Evolutionary conservation across 768 basidiomycete species (phyloP).

Genomic region (Mycena leptocephala): DNA sequence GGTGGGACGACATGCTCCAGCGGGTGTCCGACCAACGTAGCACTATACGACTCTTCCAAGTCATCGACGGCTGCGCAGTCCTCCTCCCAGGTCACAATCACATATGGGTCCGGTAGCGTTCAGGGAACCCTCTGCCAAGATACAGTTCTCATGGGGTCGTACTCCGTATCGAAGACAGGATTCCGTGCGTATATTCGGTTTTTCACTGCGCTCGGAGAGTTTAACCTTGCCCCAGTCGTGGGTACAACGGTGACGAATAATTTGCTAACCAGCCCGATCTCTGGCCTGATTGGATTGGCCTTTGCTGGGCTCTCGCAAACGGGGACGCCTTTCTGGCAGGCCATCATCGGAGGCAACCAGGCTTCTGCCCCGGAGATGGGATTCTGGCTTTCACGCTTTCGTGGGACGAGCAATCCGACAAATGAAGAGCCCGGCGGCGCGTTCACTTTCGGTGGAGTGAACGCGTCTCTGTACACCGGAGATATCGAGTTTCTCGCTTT

Average conservation of each 20-base stretch:
- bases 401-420: background rate
- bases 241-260: background rate
- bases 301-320: background rate
- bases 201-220: background rate
- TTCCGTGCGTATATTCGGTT: background rate
- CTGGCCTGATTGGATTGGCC: background rate
- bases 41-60: background rate
- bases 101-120: background rate
- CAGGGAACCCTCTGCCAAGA: background rate
- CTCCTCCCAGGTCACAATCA: background rate
- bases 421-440: background rate
- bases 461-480: background rate
- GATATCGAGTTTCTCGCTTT: background rate
- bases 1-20: background rate
- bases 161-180: background rate
- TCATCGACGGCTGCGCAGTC: background rate
- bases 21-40: background rate
- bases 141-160: background rate
- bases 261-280: background rate
- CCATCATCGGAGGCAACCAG: background rate
- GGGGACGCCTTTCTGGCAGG: background rate
- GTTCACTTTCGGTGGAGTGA: slow-evolving; percentile 6
- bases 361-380: background rate
- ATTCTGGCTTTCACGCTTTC: background rate
- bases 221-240: background rate